Base-by-base conservation (phyloP, 2,329 filamentous ascomycete genomes). In the Colletotrichum horii region DNA sequence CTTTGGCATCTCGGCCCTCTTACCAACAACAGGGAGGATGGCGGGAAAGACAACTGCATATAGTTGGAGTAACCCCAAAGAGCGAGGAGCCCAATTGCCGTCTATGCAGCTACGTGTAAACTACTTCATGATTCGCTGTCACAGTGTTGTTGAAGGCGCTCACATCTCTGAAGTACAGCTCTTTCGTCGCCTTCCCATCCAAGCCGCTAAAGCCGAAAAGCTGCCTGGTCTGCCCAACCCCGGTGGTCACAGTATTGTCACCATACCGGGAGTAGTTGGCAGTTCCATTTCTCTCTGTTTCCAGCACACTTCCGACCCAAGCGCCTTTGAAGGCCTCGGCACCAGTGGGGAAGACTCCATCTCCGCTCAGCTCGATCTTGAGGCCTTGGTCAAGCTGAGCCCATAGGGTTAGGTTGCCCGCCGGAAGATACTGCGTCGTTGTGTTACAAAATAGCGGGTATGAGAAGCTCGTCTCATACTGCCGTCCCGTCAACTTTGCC, bases 371-470 rank as follows among this genome's bases (percentile, higher is more conserved):
- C 14, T 83, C 80, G 24, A 86, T 77, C 8, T 82, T 71, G 38
- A 88, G 80, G 0, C 85, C 85, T 76, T 90, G 88, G 24, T 85
- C 79, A 1, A 88, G 78, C 62, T 82, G 75, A 1, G 85, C 87
- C 79, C 80, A 84, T 66, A 91, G 83, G 16, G 85, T 86, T 66
- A 89, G 82, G 77, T 89, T 87, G 12, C 86, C 86, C 28, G 85
- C 81, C 4, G 85, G 70, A 24, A 87, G 80, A 9, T 84, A 80
- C 12, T 81, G 80, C 66, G 89, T 89, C 2, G 88, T 88, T 19
- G 88, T 89, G 78, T 90, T 67, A 90, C 90, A 79, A 78, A 85
- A 88, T 1, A 95, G 82, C 0, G 93, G 93, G 79, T 94, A 95
- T 14, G 82, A 83, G 80, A 92, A 94, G 6, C 79, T 79, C 7